These are phyloP conservation scores for Pseudogymnoascus sp. DNA, from an alignment of 2,329 filamentous ascomycete species.

Conservation along the genomic window DNA sequence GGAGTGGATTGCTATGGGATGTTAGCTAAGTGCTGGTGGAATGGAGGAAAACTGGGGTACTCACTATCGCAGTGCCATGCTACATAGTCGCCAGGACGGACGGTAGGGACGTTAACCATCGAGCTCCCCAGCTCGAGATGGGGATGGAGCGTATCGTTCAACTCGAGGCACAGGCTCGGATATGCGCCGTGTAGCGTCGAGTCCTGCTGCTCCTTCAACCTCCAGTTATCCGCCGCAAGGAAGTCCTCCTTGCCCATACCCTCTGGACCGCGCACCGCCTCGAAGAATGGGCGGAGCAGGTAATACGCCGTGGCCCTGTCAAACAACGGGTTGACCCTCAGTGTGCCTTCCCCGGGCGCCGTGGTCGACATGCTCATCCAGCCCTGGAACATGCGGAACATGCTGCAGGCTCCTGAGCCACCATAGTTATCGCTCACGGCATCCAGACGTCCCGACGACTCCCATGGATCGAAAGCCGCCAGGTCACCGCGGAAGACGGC, in stretches of 20 bases:
- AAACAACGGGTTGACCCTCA: constrained; percentile 74
- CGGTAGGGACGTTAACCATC: constrained; percentile 58
- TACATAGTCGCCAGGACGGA: constrained; percentile 61
- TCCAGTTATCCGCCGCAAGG: constrained; percentile 54
- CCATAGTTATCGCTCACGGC: constrained; percentile 71
- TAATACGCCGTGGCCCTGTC: constrained; percentile 70
- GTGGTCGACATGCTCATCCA: constrained; percentile 77
- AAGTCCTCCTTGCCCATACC: constrained; percentile 32
- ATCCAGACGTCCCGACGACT: constrained; percentile 59
- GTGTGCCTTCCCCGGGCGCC: constrained; percentile 66
- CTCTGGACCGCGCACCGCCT: constrained; percentile 33
- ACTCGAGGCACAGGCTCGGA: constrained; percentile 55
- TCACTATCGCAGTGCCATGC: constrained; percentile 47
- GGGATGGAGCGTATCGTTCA: constrained; percentile 53
- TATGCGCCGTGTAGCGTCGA: constrained; percentile 63
- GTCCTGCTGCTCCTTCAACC: constrained; percentile 43
- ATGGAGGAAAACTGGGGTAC: too few relatives aligned
- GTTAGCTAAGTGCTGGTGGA: not conserved
- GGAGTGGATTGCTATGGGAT: constrained; percentile 48
- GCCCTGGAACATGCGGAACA: constrained; percentile 84
- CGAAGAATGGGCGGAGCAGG: constrained; percentile 78
- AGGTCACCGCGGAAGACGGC: constrained; percentile 65
- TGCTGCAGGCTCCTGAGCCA: constrained; percentile 72
- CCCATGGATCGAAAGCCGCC: constrained; percentile 79
- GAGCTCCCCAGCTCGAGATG: constrained; percentile 53